Percentiles rank a stretch among this genome's conserved stretches.
Conservation (phyloP, 305 asterid genomes). For the Fraxinus platypoda region DNA sequence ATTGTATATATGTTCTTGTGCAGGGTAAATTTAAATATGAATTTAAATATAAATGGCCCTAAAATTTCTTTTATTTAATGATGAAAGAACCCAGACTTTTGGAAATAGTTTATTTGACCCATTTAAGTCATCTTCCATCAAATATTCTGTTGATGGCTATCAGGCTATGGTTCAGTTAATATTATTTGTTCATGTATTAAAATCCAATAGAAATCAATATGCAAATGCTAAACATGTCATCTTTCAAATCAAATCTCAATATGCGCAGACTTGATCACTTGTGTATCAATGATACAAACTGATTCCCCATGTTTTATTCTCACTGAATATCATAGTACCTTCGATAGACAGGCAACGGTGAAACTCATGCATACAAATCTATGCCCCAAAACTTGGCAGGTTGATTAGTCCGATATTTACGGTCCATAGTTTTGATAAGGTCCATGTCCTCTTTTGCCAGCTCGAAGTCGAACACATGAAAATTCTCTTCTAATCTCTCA, state of each 20-base stretch:
- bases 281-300: not conserved
- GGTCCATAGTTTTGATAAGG: conserved; percentile 45
- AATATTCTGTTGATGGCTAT: not conserved
- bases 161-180: not conserved
- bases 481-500: conserved; percentile 58
- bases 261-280: not conserved
- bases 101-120: not conserved
- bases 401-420: conserved; percentile 43
- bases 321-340: not conserved
- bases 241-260: not conserved
- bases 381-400: conserved; percentile 62
- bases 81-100: not conserved
- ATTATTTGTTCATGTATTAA: not conserved
- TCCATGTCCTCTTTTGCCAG: conserved; percentile 58
- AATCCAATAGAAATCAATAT: not conserved
- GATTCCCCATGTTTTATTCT: not conserved
- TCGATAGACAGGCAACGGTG: not conserved
- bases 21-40: too few relatives aligned
- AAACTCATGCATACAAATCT: conserved; percentile 44
- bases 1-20: not conserved
- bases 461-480: conserved; percentile 46
- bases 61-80: not conserved
- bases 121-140: not conserved
- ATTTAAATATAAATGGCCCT: not conserved
- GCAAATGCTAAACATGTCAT: not conserved